phyloP scores from a whole-genome alignment of 2,329 filamentous ascomycete genomes.

The Cladophialophora carrionii region DNA sequence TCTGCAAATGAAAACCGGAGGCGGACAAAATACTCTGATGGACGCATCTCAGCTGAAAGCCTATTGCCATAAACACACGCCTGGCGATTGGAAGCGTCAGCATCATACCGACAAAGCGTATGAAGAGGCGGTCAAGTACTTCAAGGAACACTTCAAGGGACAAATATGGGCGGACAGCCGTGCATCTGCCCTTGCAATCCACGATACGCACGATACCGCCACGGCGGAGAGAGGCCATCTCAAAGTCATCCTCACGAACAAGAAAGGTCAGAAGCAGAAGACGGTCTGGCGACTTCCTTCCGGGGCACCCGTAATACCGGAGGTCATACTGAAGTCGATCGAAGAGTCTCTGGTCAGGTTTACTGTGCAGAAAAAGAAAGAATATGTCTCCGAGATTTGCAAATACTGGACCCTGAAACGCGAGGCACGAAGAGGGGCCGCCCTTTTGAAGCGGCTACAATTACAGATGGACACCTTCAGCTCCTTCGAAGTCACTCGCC shows the following conservation, averaged over 20 bases:
- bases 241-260: constrained; percentile 61
- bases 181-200: constrained; percentile 76
- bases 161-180: constrained; percentile 92
- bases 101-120: constrained; percentile 81
- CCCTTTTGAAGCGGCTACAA: constrained; percentile 88
- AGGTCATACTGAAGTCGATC: constrained; percentile 82
- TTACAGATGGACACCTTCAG: constrained; percentile 95
- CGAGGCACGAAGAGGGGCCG: constrained; percentile 86
- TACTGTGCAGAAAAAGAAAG: constrained; percentile 77
- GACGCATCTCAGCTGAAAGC: constrained; percentile 86
- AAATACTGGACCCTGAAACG: constrained; percentile 98
- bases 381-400: constrained; percentile 85
- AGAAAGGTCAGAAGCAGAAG: constrained; percentile 61
- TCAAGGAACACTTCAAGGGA: constrained; percentile 84
- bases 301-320: constrained; percentile 90
- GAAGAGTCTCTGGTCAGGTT: constrained; percentile 83
- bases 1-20: constrained; percentile 93
- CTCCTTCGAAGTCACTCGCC: constrained; percentile 93
- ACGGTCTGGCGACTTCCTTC: constrained; percentile 89
- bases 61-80: constrained; percentile 94
- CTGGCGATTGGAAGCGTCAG: constrained; percentile 82
- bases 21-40: constrained; percentile 75
- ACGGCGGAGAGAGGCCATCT: constrained; percentile 55
- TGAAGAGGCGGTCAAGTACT: constrained; percentile 82
- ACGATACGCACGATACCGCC: constrained; percentile 64